A percentile compares a stretch with the other conserved stretches of the same genome.
Evolutionary conservation across 345 rosid species (phyloP).

Genomic region (Boechera divaricarpa): DNA sequence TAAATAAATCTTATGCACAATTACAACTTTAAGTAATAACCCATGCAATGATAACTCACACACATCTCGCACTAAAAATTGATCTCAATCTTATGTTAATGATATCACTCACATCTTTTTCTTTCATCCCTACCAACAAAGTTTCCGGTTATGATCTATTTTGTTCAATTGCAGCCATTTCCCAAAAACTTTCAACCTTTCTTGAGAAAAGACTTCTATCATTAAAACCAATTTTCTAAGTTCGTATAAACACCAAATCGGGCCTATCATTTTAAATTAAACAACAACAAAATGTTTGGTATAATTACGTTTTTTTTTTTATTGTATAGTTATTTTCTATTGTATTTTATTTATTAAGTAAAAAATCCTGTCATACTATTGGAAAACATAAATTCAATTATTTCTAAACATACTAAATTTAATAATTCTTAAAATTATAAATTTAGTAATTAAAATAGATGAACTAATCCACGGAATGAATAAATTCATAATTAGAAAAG

Average conservation of each 20-base stretch:
- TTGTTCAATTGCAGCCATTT: not conserved
- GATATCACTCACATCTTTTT: not conserved
- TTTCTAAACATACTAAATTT: not conserved
- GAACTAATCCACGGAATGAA: not conserved
- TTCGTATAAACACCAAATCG: not conserved
- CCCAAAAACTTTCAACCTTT: not conserved
- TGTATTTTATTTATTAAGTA: no score
- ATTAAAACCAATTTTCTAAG: not conserved
- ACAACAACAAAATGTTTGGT: no score
- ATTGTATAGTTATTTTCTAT: no score
- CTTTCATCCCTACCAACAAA: not conserved
- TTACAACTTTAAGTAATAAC: not conserved
- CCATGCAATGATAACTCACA: not conserved
- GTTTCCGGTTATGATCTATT: not conserved
- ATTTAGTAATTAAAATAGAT: not conserved
- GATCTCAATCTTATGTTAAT: no score
- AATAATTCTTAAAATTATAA: not conserved
- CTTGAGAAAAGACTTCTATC: not conserved
- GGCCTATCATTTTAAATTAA: not conserved
- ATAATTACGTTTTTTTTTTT: no score
- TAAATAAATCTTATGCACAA: not conserved
- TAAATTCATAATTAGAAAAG: not conserved
- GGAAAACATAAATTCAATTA: not conserved
- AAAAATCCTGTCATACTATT: not conserved
- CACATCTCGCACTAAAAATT: not conserved